Evolutionary conservation across 2,329 filamentous ascomycete species (phyloP).

Genomic region (Furcasterigmium furcatum): DNA sequence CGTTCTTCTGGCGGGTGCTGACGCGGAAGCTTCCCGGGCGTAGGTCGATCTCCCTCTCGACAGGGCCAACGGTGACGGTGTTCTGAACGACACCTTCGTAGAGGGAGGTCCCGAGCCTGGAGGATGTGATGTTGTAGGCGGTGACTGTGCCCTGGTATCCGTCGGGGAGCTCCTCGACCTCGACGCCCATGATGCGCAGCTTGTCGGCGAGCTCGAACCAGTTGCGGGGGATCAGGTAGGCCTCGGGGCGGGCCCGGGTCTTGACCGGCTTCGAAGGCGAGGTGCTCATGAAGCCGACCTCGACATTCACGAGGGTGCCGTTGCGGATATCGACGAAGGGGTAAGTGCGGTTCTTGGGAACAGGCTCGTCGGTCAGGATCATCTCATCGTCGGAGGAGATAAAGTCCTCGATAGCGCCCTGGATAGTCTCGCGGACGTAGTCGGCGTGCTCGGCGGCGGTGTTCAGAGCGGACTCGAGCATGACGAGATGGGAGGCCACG

Average conservation of each 20-base stretch:
- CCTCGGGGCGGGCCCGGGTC: conserved; percentile 6
- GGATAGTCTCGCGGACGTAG: conserved; percentile 6
- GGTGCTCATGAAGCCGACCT: conserved; percentile 8
- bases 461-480: conserved; percentile 4
- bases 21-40: conserved; percentile 7
- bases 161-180: conserved; percentile 1
- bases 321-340: conserved; percentile 6
- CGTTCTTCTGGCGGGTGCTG: conserved; percentile 7
- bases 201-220: conserved; percentile 8
- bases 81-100: conserved; percentile 5
- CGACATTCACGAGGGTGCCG: conserved; percentile 5
- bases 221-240: too few relatives aligned
- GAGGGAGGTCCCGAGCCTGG: neutral
- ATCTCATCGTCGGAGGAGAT: conserved; percentile 6
- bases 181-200: conserved; percentile 5
- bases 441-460: conserved; percentile 5
- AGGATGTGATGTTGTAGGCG: conserved; percentile 1
- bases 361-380: conserved; percentile 6
- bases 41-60: conserved; percentile 2
- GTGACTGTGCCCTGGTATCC: conserved; percentile 11
- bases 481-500: conserved; percentile 3
- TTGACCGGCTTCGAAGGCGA: conserved; percentile 4
- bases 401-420: conserved; percentile 5
- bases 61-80: conserved; percentile 1
- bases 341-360: conserved; percentile 1